Percentiles rank a stretch among this genome's conserved stretches.
phyloP scores from a whole-genome alignment of 805 yeast genomes.

The Saccharomycopsis amapae region DNA sequence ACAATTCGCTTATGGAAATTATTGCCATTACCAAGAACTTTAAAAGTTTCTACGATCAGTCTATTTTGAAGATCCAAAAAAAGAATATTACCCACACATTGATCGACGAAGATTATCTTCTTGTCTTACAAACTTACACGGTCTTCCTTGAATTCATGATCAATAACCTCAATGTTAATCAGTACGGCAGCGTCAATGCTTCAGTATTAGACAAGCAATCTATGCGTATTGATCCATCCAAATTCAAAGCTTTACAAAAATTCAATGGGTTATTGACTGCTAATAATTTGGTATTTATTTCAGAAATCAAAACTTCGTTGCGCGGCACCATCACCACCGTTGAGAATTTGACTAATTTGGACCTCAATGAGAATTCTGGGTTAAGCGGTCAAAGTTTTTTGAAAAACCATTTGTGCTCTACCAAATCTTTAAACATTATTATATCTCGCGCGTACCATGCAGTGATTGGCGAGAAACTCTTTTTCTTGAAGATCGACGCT shows the following conservation, averaged over 20 bases:
- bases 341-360: too few relatives aligned
- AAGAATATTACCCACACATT: slow-evolving; percentile 5
- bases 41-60: slow-evolving; percentile 13
- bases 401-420: too few relatives aligned
- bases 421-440: slow-evolving; percentile 2
- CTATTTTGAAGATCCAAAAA: slow-evolving; percentile 7
- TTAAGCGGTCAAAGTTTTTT: too few relatives aligned
- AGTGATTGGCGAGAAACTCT: slow-evolving; percentile 7
- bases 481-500: slow-evolving; percentile 8
- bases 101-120: slow-evolving; percentile 8
- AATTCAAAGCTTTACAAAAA: too few relatives aligned
- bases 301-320: too few relatives aligned
- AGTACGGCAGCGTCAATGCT: not conserved
- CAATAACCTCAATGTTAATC: not conserved
- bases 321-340: too few relatives aligned
- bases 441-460: slow-evolving; percentile 15
- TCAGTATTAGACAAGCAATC: not conserved
- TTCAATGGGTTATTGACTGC: too few relatives aligned
- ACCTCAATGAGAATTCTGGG: too few relatives aligned
- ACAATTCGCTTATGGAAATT: slow-evolving; percentile 9
- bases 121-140: slow-evolving; percentile 9
- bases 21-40: slow-evolving; percentile 14
- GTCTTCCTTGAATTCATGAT: slow-evolving; percentile 8
- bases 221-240: not conserved
- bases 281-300: too few relatives aligned